Percentiles rank a stretch among this genome's conserved stretches.
Evolutionary conservation across 2,329 filamentous ascomycete genomes (phyloP).

Genomic region (Septoria petroselini): DNA sequence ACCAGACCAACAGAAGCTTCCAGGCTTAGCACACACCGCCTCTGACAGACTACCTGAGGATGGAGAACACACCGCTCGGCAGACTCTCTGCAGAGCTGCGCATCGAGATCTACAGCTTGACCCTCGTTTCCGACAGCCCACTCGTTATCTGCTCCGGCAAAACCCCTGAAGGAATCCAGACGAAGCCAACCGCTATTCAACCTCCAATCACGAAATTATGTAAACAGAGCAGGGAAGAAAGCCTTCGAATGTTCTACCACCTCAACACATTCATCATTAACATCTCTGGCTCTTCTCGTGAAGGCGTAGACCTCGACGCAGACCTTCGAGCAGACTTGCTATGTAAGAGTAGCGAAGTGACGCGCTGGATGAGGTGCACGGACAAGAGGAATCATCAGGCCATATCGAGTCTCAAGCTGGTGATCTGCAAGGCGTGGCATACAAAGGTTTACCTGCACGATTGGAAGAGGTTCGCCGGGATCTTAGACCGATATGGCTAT

Average conservation of each 20-base stretch:
- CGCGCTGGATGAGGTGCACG: too few species aligned
- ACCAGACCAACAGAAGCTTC: too few species aligned
- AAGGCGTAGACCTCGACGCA: too few species aligned
- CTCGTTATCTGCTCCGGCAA: background rate
- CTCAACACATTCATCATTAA: slow-evolving; percentile 3
- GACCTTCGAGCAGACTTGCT: too few species aligned
- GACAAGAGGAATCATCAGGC: too few species aligned
- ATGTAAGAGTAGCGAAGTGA: too few species aligned
- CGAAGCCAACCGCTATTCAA: background rate
- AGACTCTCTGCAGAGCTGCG: background rate
- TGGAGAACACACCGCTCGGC: background rate
- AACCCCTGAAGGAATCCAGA: background rate
- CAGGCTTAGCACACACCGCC: background rate
- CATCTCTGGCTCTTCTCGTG: background rate
- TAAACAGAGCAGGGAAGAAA: background rate
- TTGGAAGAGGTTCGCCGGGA: too few species aligned
- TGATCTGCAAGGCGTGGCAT: too few species aligned
- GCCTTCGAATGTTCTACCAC: slow-evolving; percentile 1
- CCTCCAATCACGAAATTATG: background rate
- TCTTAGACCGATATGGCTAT: too few species aligned
- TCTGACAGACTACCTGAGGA: background rate
- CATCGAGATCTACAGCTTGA: background rate
- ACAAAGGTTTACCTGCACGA: too few species aligned
- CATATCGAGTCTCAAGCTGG: too few species aligned
- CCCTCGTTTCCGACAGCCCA: background rate